Percentiles rank a stretch among this genome's conserved stretches.
Conservation (phyloP, 2,329 filamentous ascomycete genomes). For the Ophiosphaerella korrae region DNA sequence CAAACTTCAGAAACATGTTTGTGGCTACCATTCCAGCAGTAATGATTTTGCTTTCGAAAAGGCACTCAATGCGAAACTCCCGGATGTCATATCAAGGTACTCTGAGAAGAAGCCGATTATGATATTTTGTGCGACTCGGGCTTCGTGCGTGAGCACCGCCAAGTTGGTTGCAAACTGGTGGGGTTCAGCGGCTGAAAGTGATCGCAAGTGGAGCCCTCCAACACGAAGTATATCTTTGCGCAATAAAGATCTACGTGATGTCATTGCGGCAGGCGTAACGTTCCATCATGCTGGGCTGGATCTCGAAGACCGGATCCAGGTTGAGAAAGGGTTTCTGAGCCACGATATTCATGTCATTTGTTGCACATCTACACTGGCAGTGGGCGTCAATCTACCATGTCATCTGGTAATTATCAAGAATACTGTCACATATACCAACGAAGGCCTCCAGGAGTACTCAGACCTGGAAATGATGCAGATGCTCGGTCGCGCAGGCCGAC, state of each 20-base stretch:
- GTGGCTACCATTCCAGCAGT: conserved; percentile 66
- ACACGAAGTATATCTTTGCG: conserved; percentile 56
- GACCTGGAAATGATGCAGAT: conserved; percentile 90
- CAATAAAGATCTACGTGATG: conserved; percentile 65
- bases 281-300: conserved; percentile 83
- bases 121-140: conserved; percentile 80
- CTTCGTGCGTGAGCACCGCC: conserved; percentile 71
- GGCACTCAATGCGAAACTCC: conserved; percentile 67
- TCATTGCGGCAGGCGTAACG: conserved; percentile 66
- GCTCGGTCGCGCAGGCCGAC: conserved; percentile 81
- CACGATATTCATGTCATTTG: conserved; percentile 82
- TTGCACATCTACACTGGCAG: conserved; percentile 83
- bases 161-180: conserved; percentile 70
- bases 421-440: conserved; percentile 65
- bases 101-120: conserved; percentile 76
- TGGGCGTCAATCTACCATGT: conserved; percentile 83
- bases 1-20: conserved; percentile 74
- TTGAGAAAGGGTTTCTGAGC: conserved; percentile 71
- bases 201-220: conserved; percentile 69
- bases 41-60: conserved; percentile 83
- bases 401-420: conserved; percentile 85
- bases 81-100: conserved; percentile 69
- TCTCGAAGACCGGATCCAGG: conserved; percentile 63
- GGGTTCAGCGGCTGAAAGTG: conserved; percentile 55
- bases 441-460: conserved; percentile 70